Evolutionary conservation across 768 basidiomycete species (phyloP).

Genomic region (Amanita molliuscula): DNA sequence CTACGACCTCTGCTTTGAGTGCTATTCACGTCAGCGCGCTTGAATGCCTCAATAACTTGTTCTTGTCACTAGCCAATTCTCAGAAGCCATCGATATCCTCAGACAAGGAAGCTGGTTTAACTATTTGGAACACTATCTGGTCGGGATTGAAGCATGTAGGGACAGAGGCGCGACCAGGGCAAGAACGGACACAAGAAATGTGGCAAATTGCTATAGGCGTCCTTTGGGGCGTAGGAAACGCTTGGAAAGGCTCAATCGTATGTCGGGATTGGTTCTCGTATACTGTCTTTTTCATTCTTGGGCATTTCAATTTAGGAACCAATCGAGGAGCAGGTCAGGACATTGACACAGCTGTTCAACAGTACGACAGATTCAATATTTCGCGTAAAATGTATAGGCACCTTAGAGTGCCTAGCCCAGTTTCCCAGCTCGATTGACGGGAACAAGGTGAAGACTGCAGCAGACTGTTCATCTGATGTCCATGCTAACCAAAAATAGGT

Average conservation of each 20-base stretch:
- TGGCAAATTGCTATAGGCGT: constrained; percentile 78
- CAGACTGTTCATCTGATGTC: background rate
- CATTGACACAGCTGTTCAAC: constrained; percentile 59
- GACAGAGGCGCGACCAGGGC: constrained; percentile 46
- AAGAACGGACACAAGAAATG: constrained; percentile 62
- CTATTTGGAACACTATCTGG: constrained; percentile 64
- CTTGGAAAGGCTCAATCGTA: constrained; percentile 65
- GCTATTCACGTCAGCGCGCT: constrained; percentile 78
- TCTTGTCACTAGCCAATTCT: constrained; percentile 57
- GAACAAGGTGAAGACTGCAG: constrained; percentile 39
- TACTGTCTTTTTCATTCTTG: background rate
- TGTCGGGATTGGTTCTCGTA: constrained; percentile 7
- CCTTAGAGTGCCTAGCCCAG: constrained; percentile 80
- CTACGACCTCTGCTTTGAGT: constrained; percentile 78
- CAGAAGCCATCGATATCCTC: constrained; percentile 29
- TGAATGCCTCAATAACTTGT: constrained; percentile 86
- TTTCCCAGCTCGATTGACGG: constrained; percentile 49
- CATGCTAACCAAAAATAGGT: constrained; percentile 23
- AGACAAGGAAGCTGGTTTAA: constrained; percentile 37
- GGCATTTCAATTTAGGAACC: constrained; percentile 30
- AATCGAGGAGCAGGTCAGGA: constrained; percentile 46
- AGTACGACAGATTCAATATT: constrained; percentile 41
- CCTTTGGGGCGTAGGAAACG: constrained; percentile 77
- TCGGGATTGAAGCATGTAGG: constrained; percentile 47
- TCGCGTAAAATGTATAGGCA: constrained; percentile 73